Conservation (phyloP, 306 rosid species). For the Adenanthera pavonina region DNA sequence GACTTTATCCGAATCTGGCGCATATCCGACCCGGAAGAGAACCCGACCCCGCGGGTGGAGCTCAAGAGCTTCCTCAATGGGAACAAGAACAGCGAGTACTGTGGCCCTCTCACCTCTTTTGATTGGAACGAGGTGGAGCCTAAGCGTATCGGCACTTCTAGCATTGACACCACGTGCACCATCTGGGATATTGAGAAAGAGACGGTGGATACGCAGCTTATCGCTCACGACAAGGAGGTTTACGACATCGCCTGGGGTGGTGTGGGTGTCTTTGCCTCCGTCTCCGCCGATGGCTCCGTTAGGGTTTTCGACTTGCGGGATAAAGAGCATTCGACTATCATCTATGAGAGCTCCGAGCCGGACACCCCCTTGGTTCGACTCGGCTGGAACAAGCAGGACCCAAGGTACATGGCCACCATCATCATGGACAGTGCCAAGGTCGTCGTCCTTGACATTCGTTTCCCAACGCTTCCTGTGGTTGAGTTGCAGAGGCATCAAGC, state of each 20-base stretch:
- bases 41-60: slow-evolving; percentile 51
- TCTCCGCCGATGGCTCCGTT: slow-evolving; percentile 96
- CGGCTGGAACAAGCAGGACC: slow-evolving; percentile 99
- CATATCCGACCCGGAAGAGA: slow-evolving; percentile 59
- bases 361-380: slow-evolving; percentile 90
- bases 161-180: slow-evolving; percentile 95
- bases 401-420: slow-evolving; percentile 94
- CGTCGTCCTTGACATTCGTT: slow-evolving; percentile 95
- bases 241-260: slow-evolving; percentile 99
- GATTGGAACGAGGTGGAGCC: slow-evolving; percentile 99
- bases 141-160: slow-evolving; percentile 89
- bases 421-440: slow-evolving; percentile 96
- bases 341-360: slow-evolving; percentile 93
- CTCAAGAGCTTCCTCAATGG: slow-evolving; percentile 84
- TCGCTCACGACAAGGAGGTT: slow-evolving; percentile 96
- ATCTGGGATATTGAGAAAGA: slow-evolving; percentile 98
- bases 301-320: slow-evolving; percentile 93
- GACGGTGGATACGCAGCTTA: slow-evolving; percentile 89
- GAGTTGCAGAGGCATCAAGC: slow-evolving; percentile 96
- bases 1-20: slow-evolving; percentile 95
- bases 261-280: slow-evolving; percentile 95
- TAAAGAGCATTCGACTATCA: slow-evolving; percentile 93
- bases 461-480: slow-evolving; percentile 93
- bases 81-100: slow-evolving; percentile 90
- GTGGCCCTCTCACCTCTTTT: slow-evolving; percentile 91